Conservation (phyloP, 495 filamentous ascomycete genomes). For the Echria macrotheca region DNA sequence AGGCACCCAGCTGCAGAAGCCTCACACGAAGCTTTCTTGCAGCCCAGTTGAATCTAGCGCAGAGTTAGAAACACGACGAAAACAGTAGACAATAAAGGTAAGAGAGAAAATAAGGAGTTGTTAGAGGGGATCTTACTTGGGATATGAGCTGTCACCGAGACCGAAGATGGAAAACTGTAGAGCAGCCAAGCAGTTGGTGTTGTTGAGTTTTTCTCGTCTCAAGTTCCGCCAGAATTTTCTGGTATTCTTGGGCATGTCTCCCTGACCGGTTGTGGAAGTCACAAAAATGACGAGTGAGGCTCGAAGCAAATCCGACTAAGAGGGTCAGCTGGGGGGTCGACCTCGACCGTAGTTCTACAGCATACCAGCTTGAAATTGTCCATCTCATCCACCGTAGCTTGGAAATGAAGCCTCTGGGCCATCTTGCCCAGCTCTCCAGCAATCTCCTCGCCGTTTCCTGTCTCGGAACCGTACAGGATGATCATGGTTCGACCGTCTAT, state of each 20-base stretch:
- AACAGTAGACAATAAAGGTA: slow-evolving; percentile 3
- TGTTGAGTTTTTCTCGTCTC: slow-evolving; percentile 68
- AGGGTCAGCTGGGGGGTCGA: too few relatives aligned
- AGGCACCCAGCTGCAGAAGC: slow-evolving; percentile 77
- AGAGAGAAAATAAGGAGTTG: not conserved
- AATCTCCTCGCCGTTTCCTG: slow-evolving; percentile 84
- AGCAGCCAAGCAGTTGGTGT: slow-evolving; percentile 57
- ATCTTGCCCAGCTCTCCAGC: slow-evolving; percentile 75
- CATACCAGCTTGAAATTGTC: slow-evolving; percentile 70
- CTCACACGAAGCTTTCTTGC: slow-evolving; percentile 81
- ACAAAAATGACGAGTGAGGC: slow-evolving; percentile 68
- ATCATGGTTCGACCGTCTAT: slow-evolving; percentile 55
- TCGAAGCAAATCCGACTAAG: slow-evolving; percentile 37
- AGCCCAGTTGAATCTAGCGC: slow-evolving; percentile 84
- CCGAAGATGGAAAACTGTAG: slow-evolving; percentile 81
- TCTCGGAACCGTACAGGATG: slow-evolving; percentile 90
- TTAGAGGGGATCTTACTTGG: slow-evolving; percentile 50
- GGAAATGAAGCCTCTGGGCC: slow-evolving; percentile 69
- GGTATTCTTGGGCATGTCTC: slow-evolving; percentile 80
- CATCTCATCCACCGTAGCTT: slow-evolving; percentile 67
- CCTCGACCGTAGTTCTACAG: slow-evolving; percentile 13
- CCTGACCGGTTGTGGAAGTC: slow-evolving; percentile 90
- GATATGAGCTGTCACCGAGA: slow-evolving; percentile 89
- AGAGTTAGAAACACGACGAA: too few relatives aligned
- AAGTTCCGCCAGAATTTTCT: slow-evolving; percentile 79